A percentile compares a stretch with the other conserved stretches of the same genome.
Evolutionary conservation across 108 stramenopile genomes (phyloP).

Genomic region (Skeletonema tropicum): DNA sequence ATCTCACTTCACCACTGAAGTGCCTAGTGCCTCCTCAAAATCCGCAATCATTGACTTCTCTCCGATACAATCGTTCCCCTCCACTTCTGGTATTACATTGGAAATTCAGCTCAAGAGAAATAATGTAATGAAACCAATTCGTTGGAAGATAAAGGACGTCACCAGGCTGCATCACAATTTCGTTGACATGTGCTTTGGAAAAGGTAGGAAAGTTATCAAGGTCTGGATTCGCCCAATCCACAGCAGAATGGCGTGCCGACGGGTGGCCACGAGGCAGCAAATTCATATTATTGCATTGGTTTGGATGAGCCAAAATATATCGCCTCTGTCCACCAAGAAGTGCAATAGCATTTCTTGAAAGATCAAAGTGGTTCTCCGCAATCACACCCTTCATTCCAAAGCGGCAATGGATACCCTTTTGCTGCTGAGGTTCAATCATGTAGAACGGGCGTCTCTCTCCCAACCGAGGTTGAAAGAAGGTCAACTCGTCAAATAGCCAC

Average conservation of each 20-base stretch:
- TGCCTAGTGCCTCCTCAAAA: conserved; percentile 23
- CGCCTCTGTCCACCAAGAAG: conserved; percentile 80
- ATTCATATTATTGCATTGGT: conserved; percentile 87
- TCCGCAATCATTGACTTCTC: conserved; percentile 53
- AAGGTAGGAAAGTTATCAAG: conserved; percentile 73
- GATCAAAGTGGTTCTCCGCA: conserved; percentile 95
- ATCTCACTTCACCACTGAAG: too few relatives aligned
- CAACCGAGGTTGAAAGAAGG: conserved; percentile 72
- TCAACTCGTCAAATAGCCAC: conserved; percentile 86
- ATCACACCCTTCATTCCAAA: conserved; percentile 95
- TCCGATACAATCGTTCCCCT: conserved; percentile 43
- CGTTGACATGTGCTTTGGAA: conserved; percentile 70
- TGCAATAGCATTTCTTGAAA: conserved; percentile 87
- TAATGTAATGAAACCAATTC: conserved; percentile 96
- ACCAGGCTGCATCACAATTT: conserved; percentile 94
- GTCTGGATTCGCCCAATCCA: conserved; percentile 94
- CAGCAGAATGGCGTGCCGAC: conserved; percentile 78
- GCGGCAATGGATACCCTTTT: conserved; percentile 96
- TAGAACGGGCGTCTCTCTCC: conserved; percentile 65
- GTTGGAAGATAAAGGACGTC: conserved; percentile 96
- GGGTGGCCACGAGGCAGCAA: conserved; percentile 86
- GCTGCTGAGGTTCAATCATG: conserved; percentile 83
- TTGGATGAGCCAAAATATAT: conserved; percentile 93
- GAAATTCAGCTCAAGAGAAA: conserved; percentile 90
- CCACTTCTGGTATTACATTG: conserved; percentile 98